Evolutionary conservation across 2,329 filamentous ascomycete species (phyloP), one percentile per base, ranked within the genome.

Genomic region (Xylaria sp.): DNA sequence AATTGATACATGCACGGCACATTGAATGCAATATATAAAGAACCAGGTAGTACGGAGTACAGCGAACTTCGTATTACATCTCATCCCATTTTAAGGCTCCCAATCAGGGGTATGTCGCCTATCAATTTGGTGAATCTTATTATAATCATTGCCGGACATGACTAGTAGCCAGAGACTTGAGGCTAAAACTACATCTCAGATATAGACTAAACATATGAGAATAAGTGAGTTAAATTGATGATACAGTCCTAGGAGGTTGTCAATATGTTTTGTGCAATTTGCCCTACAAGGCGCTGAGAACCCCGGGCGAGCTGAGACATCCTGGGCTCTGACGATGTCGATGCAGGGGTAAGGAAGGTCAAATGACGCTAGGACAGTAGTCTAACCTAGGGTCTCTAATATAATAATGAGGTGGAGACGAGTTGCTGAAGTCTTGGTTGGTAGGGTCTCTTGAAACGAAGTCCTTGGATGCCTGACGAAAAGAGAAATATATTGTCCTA

Each of bases 261-360:
- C 2, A 16, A 13, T 32, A 32, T 13, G 25, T 21, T 8, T 47
- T 32, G 37, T 32, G 29, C 16, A 63, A 44, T 55, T n/a, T 47
- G 16, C 40, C 40, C 23, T 47, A 23, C 48, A 37, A 29, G 42
- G 47, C 48, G 32, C 55, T 44, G 55, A 51, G 65, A 51, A 68
- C 25, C 62, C 66, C 23, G 21, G 66, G 35, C 51, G 25, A 68
- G 66, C 66, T 68, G 66, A 68, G 62, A 58, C 16, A 61, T 25
- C 66, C 66, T 37, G 40, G 62, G 57, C 50, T 62, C 27, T 48
- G 48, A 62, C 40, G 32, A 40, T 32, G 9, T 25, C 53, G 47
- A 57, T 62, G 40, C 53, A 65, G 44, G 62, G 48, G 47, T 10
- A 21, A 44, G 16, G 40, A 44, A 60, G 5, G 5, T 42, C n/a